phyloP scores from a whole-genome alignment of 202 grass and related monocot genomes.

The Panicum virgatum region DNA sequence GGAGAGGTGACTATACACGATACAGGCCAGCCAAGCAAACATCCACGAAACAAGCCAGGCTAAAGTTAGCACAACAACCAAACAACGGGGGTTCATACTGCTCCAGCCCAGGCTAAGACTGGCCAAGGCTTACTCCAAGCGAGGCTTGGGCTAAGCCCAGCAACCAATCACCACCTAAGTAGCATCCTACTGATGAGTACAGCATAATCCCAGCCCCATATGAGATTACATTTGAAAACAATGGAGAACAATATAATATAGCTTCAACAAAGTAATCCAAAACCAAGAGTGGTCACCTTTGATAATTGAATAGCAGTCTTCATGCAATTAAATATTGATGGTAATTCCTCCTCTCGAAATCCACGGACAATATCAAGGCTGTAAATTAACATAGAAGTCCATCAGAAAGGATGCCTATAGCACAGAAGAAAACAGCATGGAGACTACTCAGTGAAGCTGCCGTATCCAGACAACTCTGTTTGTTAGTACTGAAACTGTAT shows the following conservation, averaged over 20 bases:
- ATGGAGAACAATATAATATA: neutral
- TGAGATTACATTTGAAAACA: slow-evolving; percentile 5
- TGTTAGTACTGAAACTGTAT: neutral
- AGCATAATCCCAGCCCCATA: neutral
- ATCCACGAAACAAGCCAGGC: too few relatives aligned
- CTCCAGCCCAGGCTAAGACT: too few relatives aligned
- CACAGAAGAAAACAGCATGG: slow-evolving; percentile 6
- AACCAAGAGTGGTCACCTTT: slow-evolving; percentile 29
- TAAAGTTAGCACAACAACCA: too few relatives aligned
- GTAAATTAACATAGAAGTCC: slow-evolving; percentile 36
- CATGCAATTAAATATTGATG: slow-evolving; percentile 68
- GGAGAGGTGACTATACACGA: too few relatives aligned
- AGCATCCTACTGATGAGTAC: neutral
- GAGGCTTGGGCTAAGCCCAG: too few relatives aligned
- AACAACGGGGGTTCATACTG: too few relatives aligned
- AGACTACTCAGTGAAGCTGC: neutral
- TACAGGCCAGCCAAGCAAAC: too few relatives aligned
- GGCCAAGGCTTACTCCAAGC: too few relatives aligned
- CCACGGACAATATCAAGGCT: slow-evolving; percentile 56
- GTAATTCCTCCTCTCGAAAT: slow-evolving; percentile 62
- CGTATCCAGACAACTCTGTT: neutral
- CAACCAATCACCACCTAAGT: too few relatives aligned
- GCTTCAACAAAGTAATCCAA: slow-evolving; percentile 21
- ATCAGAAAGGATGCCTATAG: neutral
- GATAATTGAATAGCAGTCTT: slow-evolving; percentile 60